Percentiles rank a stretch among this genome's conserved stretches.
These are phyloP conservation scores for Penicillium waksmanii DNA, from an alignment of 495 filamentous ascomycete genomes.

Conservation along the genomic window DNA sequence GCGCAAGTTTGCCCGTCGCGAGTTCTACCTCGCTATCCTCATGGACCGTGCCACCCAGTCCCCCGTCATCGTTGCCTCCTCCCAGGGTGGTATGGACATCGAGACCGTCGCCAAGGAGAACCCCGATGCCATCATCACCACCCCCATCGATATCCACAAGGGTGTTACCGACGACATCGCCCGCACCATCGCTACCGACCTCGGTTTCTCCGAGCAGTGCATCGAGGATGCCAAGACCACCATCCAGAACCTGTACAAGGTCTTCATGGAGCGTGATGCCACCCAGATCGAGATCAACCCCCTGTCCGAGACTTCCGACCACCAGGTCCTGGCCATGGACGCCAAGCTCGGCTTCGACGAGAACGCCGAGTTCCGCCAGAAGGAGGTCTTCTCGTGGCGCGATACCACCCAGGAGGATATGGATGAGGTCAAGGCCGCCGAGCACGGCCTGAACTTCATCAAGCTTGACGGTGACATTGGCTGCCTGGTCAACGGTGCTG, in stretches of 20 bases:
- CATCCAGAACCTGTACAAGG: slow-evolving; percentile 97
- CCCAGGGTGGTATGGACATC: slow-evolving; percentile 98
- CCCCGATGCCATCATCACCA: slow-evolving; percentile 92
- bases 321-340: slow-evolving; percentile 98
- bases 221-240: slow-evolving; percentile 91
- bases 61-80: slow-evolving; percentile 95
- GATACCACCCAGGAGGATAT: slow-evolving; percentile 94
- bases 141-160: slow-evolving; percentile 87
- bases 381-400: slow-evolving; percentile 92
- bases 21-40: slow-evolving; percentile 97
- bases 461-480: slow-evolving; percentile 99
- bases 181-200: slow-evolving; percentile 81
- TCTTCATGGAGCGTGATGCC: slow-evolving; percentile 97
- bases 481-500: slow-evolving; percentile 97
- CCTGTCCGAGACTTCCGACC: slow-evolving; percentile 93
- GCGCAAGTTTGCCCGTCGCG: slow-evolving; percentile 97
- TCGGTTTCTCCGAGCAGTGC: slow-evolving; percentile 97
- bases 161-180: slow-evolving; percentile 97
- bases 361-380: slow-evolving; percentile 97
- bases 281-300: slow-evolving; percentile 99
- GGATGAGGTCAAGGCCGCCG: slow-evolving; percentile 94
- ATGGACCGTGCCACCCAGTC: slow-evolving; percentile 94
- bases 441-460: slow-evolving; percentile 96
- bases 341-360: slow-evolving; percentile 98
- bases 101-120: slow-evolving; percentile 97